Percentiles rank a stretch among this genome's conserved stretches.
phyloP scores from a whole-genome alignment of 2,329 filamentous ascomycete species.

The Aspergillus ochraceus region DNA sequence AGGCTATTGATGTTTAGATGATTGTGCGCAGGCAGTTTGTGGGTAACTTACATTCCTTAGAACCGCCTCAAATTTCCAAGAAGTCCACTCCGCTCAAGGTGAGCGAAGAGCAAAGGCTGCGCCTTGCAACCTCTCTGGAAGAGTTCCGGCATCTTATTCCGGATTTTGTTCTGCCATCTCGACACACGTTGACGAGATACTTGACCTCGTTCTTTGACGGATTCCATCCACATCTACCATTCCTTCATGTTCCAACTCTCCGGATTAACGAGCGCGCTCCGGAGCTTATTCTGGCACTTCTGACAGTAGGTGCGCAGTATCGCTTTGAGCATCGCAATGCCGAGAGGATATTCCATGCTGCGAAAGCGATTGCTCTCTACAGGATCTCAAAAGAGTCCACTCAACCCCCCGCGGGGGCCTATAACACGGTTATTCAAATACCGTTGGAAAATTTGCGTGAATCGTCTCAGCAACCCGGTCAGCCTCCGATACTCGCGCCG shows the following conservation, averaged over 20 bases:
- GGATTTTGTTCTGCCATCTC: constrained; percentile 65
- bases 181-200: constrained; percentile 67
- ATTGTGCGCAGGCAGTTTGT: not conserved
- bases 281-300: constrained; percentile 66
- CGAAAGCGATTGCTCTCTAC: constrained; percentile 64
- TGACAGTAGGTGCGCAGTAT: constrained; percentile 58
- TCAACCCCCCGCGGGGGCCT: constrained; percentile 9
- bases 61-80: constrained; percentile 27
- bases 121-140: constrained; percentile 31
- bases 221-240: constrained; percentile 61
- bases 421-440: constrained; percentile 21
- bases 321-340: constrained; percentile 48
- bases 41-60: constrained; percentile 15
- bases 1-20: constrained; percentile 1
- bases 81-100: constrained; percentile 26
- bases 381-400: constrained; percentile 45
- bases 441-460: constrained; percentile 15
- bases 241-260: constrained; percentile 69
- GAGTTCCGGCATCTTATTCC: constrained; percentile 32
- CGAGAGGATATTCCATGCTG: constrained; percentile 50
- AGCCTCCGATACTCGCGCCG: constrained; percentile 12
- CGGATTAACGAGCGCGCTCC: constrained; percentile 64
- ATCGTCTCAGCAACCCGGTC: constrained; percentile 15
- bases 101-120: constrained; percentile 31
- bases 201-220: constrained; percentile 69